Evolutionary conservation across 306 rosid species (phyloP).

Genomic region (Fragaria nilgerrensis): DNA sequence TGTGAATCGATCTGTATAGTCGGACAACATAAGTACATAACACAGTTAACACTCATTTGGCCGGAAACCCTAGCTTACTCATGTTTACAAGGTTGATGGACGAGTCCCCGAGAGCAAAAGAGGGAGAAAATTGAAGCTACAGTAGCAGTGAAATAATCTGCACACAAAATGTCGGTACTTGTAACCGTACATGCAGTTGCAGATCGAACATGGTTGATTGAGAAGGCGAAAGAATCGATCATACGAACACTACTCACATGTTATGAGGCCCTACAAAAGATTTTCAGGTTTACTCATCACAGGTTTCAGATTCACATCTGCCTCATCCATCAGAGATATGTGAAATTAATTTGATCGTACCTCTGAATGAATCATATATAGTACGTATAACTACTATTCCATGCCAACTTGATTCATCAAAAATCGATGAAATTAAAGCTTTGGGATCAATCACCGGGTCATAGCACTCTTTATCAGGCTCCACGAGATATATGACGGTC

Average conservation of each 20-base stretch:
- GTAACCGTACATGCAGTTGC: slow-evolving; percentile 6
- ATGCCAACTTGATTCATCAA: background rate
- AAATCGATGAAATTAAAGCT: background rate
- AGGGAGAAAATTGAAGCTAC: background rate
- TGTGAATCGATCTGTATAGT: background rate
- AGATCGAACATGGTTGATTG: background rate
- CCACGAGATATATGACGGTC: background rate
- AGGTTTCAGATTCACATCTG: slow-evolving; percentile 1
- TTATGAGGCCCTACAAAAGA: slow-evolving; percentile 23
- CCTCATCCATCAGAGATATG: background rate
- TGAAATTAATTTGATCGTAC: background rate
- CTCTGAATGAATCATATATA: background rate
- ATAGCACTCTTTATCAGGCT: background rate
- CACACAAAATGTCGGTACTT: slow-evolving; percentile 2
- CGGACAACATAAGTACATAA: too few species aligned
- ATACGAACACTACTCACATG: slow-evolving; percentile 19
- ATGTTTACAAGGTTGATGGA: background rate
- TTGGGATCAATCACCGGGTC: background rate
- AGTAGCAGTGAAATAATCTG: background rate
- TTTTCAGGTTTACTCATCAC: slow-evolving; percentile 15
- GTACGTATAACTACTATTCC: background rate
- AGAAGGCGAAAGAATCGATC: background rate
- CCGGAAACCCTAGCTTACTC: background rate
- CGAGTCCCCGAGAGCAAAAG: background rate
- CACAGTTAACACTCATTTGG: background rate